Evolutionary conservation across 2,329 filamentous ascomycete species (phyloP).

Genomic region (Bipolaris cookei): DNA sequence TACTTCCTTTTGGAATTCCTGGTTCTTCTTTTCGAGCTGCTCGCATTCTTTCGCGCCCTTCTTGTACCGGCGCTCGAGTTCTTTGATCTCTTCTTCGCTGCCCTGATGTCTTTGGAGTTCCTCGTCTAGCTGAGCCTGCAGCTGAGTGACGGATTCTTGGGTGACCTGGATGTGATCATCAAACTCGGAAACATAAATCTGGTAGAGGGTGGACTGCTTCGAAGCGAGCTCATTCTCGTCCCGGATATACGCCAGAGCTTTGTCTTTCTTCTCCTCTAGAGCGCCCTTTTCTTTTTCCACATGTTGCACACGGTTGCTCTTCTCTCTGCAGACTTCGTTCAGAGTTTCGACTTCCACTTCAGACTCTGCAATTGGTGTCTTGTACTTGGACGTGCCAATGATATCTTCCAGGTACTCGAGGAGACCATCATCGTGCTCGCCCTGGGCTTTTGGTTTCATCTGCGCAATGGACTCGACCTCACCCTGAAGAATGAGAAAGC

Average conservation of each 20-base stretch:
- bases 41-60: constrained; percentile 84
- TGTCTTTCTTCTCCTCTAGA: constrained; percentile 95
- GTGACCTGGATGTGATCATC: constrained; percentile 87
- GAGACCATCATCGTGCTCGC: constrained; percentile 94
- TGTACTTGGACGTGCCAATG: constrained; percentile 98
- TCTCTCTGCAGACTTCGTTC: constrained; percentile 94
- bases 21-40: constrained; percentile 78
- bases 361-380: constrained; percentile 93
- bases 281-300: constrained; percentile 96
- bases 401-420: constrained; percentile 98
- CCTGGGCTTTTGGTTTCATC: constrained; percentile 96
- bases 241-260: constrained; percentile 83
- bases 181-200: constrained; percentile 88
- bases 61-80: constrained; percentile 83
- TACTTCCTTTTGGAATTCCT: constrained; percentile 82
- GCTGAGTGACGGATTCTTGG: constrained; percentile 86
- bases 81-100: constrained; percentile 87
- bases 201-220: constrained; percentile 91
- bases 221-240: constrained; percentile 91
- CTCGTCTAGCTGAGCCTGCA: constrained; percentile 82
- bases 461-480: constrained; percentile 98
- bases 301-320: constrained; percentile 92
- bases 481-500: constrained; percentile 94
- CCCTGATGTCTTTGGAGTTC: constrained; percentile 93
- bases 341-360: constrained; percentile 87